phyloP scores from a whole-genome alignment of 129 eudicot species.

The Centaurea solstitialis region DNA sequence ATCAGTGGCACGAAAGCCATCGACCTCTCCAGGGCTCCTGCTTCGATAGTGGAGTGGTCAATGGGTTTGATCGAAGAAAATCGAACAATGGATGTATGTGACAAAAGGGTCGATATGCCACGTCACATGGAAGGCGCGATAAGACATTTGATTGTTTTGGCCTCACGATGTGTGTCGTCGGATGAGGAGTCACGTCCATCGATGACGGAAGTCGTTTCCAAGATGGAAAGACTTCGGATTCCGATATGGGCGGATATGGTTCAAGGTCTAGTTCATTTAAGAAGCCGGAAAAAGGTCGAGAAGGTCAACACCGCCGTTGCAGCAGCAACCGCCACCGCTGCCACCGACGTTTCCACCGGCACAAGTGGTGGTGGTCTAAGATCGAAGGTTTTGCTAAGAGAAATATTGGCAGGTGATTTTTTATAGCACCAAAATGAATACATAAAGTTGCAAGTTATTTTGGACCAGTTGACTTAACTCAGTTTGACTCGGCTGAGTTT shows the following conservation, averaged over 20 bases:
- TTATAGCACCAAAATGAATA: conserved; percentile 16
- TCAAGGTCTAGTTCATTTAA: conserved; percentile 19
- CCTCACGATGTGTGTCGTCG: conserved; percentile 52
- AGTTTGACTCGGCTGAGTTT: neutral
- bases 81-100: conserved; percentile 42
- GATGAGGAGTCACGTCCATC: conserved; percentile 52
- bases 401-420: conserved; percentile 54
- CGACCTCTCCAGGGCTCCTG: conserved; percentile 48
- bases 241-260: conserved; percentile 40
- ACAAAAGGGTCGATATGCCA: conserved; percentile 44
- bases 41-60: conserved; percentile 71
- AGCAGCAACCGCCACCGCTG: neutral
- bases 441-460: neutral
- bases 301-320: conserved; percentile 1
- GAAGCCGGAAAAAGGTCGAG: conserved; percentile 23
- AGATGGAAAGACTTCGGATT: conserved; percentile 33
- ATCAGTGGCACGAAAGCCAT: conserved; percentile 64
- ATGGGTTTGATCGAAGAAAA: conserved; percentile 26
- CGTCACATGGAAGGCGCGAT: conserved; percentile 44
- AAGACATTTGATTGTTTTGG: conserved; percentile 36
- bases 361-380: conserved; percentile 19
- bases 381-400: conserved; percentile 53
- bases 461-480: neutral
- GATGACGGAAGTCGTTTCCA: conserved; percentile 47
- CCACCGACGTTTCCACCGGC: conserved; percentile 20